Evolutionary conservation across 2,329 filamentous ascomycete species (phyloP).

Genomic region (Endocalyx cinctus): DNA sequence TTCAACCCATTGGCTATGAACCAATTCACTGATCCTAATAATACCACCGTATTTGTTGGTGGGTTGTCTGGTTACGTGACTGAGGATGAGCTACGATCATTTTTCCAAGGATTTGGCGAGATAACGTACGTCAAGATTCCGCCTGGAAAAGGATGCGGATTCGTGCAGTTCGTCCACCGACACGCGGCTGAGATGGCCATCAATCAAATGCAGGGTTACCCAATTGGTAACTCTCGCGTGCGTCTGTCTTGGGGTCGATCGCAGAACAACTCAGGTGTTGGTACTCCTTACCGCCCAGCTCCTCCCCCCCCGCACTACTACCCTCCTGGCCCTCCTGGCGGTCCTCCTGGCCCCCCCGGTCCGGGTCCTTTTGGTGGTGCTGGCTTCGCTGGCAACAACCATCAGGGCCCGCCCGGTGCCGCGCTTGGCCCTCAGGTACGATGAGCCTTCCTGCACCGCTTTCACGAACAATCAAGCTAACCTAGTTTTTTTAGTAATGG

Average conservation of each 20-base stretch:
- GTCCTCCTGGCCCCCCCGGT: conserved; percentile 18
- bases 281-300: conserved; percentile 93
- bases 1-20: conserved; percentile 70
- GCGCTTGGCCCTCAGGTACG: conserved; percentile 29
- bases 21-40: conserved; percentile 99
- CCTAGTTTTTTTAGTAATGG: too few relatives aligned
- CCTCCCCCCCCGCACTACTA: conserved; percentile 45
- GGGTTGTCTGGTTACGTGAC: conserved; percentile 97
- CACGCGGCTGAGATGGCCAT: conserved; percentile 99
- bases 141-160: conserved; percentile 96
- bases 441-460: neutral
- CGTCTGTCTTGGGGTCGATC: conserved; percentile 96
- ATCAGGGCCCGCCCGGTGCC: conserved; percentile 26
- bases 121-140: conserved; percentile 99
- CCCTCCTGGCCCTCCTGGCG: conserved; percentile 23
- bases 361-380: conserved; percentile 22
- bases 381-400: conserved; percentile 18
- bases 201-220: conserved; percentile 99
- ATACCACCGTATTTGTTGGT: conserved; percentile 97
- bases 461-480: too few relatives aligned
- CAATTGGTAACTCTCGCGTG: conserved; percentile 96
- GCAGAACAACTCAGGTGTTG: conserved; percentile 98
- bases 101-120: conserved; percentile 99
- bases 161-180: conserved; percentile 98
- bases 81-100: conserved; percentile 97